Conservation (phyloP, 768 basidiomycete genomes). For the Auricularia cornea region DNA sequence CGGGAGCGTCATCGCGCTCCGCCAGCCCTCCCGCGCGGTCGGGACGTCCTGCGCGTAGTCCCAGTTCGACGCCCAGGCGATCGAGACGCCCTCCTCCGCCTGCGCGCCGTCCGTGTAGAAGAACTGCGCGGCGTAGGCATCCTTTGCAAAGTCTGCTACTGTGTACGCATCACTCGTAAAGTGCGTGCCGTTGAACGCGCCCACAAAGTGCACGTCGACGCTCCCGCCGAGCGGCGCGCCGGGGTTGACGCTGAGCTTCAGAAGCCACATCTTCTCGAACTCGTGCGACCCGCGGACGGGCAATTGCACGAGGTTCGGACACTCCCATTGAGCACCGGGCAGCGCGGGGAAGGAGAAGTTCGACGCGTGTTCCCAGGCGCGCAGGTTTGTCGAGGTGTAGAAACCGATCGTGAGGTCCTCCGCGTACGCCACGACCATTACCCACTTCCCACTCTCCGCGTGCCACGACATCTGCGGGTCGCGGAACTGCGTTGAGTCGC, state of each 20-base stretch:
- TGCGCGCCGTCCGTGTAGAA: constrained; percentile 6
- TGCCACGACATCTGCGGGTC: constrained; percentile 21
- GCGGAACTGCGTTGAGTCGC: constrained; percentile 16
- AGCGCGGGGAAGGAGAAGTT: constrained; percentile 15
- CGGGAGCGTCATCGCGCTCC: constrained; percentile 16
- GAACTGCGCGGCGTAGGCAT: constrained; percentile 20
- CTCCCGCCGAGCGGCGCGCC: constrained; percentile 16
- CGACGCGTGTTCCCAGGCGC: constrained; percentile 13
- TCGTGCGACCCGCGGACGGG: constrained; percentile 7
- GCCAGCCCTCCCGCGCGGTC: constrained; percentile 16
- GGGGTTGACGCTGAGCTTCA: constrained; percentile 13
- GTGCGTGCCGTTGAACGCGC: constrained; percentile 15
- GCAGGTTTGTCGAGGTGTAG: constrained; percentile 18
- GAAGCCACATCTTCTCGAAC: constrained; percentile 1
- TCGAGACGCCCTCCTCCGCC: constrained; percentile 8
- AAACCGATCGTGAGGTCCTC: constrained; percentile 15
- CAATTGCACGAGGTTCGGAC: constrained; percentile 16
- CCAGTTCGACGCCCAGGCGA: constrained; percentile 20
- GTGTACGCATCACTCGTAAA: constrained; percentile 15
- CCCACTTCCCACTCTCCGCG: constrained; percentile 16
- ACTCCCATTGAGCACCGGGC: constrained; percentile 11
- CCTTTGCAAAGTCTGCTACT: constrained; percentile 16
- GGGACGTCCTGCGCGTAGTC: constrained; percentile 17
- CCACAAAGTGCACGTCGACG: constrained; percentile 16
- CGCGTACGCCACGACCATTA: constrained; percentile 17